Conservation (phyloP, 2,329 filamentous ascomycete genomes). For the Paraphaeosphaeria minitans region DNA sequence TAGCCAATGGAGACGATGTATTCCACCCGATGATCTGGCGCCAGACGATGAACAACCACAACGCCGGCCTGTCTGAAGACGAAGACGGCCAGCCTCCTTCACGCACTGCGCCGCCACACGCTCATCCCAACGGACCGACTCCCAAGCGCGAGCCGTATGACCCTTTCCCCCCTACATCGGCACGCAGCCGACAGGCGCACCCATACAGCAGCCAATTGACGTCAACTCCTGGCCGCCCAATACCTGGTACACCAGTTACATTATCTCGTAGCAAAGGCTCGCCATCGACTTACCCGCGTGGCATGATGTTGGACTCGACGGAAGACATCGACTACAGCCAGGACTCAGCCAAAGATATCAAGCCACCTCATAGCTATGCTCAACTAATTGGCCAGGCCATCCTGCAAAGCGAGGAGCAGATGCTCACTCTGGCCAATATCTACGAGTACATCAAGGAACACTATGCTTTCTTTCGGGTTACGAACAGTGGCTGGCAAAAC, state of each 20-base stretch:
- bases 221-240: constrained; percentile 42
- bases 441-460: constrained; percentile 90
- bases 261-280: constrained; percentile 51
- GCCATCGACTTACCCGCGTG: constrained; percentile 55
- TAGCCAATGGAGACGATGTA: constrained; percentile 75
- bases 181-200: constrained; percentile 39
- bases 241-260: constrained; percentile 41
- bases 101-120: constrained; percentile 37
- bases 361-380: constrained; percentile 95
- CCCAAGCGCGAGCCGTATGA: constrained; percentile 46
- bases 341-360: constrained; percentile 86
- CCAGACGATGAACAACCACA: constrained; percentile 55
- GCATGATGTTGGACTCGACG: constrained; percentile 58
- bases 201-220: constrained; percentile 41
- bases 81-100: constrained; percentile 40
- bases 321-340: constrained; percentile 75
- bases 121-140: constrained; percentile 40
- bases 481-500: constrained; percentile 93
- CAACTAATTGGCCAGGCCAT: constrained; percentile 98
- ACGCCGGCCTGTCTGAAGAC: constrained; percentile 42
- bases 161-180: constrained; percentile 45
- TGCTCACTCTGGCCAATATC: constrained; percentile 88
- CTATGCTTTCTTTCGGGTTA: constrained; percentile 92
- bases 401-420: constrained; percentile 81
- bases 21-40: constrained; percentile 72